Evolutionary conservation across 106 monocot genomes (phyloP).

Genomic region (Narthecium ossifragum): DNA sequence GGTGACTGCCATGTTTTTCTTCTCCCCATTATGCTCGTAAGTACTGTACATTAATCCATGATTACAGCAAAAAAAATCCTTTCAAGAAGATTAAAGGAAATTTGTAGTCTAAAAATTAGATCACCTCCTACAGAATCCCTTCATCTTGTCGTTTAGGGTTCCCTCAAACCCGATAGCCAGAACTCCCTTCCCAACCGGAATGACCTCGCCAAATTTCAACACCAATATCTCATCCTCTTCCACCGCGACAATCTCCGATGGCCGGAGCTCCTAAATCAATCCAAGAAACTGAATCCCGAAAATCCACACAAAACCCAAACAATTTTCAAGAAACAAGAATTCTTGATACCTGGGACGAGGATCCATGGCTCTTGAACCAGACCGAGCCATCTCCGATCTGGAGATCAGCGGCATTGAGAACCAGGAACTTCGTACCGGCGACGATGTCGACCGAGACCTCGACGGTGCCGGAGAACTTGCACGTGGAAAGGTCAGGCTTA

Average conservation of each 20-base stretch:
- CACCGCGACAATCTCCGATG: conserved; percentile 30
- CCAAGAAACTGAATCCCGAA: neutral
- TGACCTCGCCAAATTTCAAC: conserved; percentile 34
- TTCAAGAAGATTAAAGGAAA: too few species aligned
- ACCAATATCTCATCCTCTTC: conserved; percentile 80
- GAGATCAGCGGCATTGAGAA: conserved; percentile 87
- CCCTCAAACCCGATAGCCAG: conserved; percentile 59
- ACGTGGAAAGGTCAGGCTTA: conserved; percentile 56
- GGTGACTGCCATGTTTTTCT: conserved; percentile 87
- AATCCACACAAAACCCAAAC: neutral
- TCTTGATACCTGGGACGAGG: too few species aligned
- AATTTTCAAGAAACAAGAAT: neutral
- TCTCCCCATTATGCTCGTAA: conserved; percentile 72
- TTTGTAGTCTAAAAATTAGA: neutral
- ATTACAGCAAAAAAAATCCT: too few species aligned
- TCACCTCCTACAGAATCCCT: conserved; percentile 88
- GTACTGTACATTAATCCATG: conserved; percentile 32
- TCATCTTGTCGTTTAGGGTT: conserved; percentile 80
- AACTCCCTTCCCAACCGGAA: conserved; percentile 56
- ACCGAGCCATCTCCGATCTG: conserved; percentile 36
- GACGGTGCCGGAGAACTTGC: conserved; percentile 66
- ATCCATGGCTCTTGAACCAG: conserved; percentile 20
- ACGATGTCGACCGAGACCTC: conserved; percentile 53
- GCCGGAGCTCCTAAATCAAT: conserved; percentile 35
- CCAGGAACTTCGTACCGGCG: conserved; percentile 56